Evolutionary conservation across 2,329 filamentous ascomycete species (phyloP).

Genomic region (Microcyclospora tardicrescens): DNA sequence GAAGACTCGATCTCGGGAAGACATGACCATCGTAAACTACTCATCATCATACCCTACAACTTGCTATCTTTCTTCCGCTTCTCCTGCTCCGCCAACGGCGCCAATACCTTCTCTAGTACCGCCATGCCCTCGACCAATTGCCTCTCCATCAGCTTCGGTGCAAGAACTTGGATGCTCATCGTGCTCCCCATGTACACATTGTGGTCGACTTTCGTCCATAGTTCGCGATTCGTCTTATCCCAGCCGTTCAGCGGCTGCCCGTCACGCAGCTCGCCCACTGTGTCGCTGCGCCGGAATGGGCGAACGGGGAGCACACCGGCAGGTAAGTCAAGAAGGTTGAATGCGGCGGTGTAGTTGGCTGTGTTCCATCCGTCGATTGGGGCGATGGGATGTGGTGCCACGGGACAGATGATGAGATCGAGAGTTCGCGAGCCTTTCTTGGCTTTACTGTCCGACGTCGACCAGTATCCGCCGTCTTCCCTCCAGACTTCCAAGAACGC

Average conservation of each 20-base stretch:
- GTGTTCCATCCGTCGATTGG: conserved; percentile 50
- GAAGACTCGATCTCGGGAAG: too few relatives aligned
- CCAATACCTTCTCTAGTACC: conserved; percentile 36
- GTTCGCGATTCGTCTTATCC: conserved; percentile 46
- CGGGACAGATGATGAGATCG: conserved; percentile 50
- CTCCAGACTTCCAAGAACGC: conserved; percentile 47
- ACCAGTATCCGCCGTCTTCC: conserved; percentile 25
- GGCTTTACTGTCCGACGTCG: conserved; percentile 5
- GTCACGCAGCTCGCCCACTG: conserved; percentile 33
- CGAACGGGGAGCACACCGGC: conserved; percentile 46
- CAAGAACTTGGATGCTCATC: conserved; percentile 45
- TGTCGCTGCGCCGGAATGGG: conserved; percentile 35
- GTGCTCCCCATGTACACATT: conserved; percentile 41
- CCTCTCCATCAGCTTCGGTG: conserved; percentile 42
- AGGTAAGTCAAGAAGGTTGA: conserved; percentile 50
- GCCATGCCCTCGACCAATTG: conserved; percentile 41
- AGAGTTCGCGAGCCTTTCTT: conserved; percentile 20
- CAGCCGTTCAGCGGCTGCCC: conserved; percentile 37
- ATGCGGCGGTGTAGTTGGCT: conserved; percentile 48
- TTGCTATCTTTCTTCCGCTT: conserved; percentile 1
- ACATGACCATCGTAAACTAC: too few relatives aligned
- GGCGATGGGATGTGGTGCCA: conserved; percentile 51
- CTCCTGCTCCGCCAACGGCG: conserved; percentile 1
- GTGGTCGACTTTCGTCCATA: conserved; percentile 44
- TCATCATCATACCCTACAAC: conserved; percentile 1